phyloP scores from a whole-genome alignment of 345 rosid genomes.

The Camelina hispida region DNA sequence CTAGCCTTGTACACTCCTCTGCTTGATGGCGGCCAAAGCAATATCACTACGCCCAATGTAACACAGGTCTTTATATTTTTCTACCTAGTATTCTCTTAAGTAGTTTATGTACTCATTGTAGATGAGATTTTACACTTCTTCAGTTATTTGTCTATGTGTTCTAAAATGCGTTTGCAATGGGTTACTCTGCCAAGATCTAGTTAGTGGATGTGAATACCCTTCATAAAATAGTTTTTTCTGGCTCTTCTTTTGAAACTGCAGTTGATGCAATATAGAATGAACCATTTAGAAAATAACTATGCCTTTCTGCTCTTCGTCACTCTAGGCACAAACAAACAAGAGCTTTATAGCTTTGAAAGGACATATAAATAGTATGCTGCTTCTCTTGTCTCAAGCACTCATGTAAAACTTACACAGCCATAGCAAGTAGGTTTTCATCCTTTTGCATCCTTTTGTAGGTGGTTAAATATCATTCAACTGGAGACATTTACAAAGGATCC shows the following conservation, averaged over 20 bases:
- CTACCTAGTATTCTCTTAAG: not conserved
- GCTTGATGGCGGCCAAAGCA: constrained; percentile 60
- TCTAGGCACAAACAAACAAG: constrained; percentile 12
- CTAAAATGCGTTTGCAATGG: not conserved
- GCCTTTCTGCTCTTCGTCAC: not conserved
- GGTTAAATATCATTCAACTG: constrained; percentile 42
- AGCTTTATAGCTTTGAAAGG: not conserved
- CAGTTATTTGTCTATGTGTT: not conserved
- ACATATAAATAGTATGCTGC: not conserved
- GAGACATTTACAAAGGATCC: constrained; percentile 51
- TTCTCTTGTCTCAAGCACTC: not conserved
- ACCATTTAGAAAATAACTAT: constrained; percentile 11
- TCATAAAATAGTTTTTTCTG: not conserved
- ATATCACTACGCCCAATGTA: constrained; percentile 34
- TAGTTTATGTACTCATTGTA: constrained; percentile 23
- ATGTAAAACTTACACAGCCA: not conserved
- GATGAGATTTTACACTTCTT: not conserved
- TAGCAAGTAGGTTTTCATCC: not conserved
- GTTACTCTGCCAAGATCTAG: not conserved
- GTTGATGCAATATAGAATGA: not conserved
- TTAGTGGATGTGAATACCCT: constrained; percentile 2
- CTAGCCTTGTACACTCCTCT: constrained; percentile 68
- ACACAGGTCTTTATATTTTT: constrained; percentile 17
- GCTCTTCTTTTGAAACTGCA: constrained; percentile 17
- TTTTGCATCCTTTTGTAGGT: constrained; percentile 28